Conservation (phyloP, 805 yeast genomes). For the Brettanomyces naardenensis region DNA sequence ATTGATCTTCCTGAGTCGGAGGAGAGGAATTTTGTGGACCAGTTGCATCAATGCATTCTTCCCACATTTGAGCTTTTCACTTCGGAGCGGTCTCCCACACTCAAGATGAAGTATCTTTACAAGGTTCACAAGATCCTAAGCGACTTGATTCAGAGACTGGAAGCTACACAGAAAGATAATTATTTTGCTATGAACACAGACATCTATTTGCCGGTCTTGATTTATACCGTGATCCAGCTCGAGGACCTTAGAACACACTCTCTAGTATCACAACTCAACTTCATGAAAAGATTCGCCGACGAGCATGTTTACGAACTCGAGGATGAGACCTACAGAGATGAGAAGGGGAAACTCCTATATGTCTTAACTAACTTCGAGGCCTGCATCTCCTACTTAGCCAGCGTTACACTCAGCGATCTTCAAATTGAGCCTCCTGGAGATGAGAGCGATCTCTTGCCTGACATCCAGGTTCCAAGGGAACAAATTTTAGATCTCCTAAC, state of each 20-base stretch:
- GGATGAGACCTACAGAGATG: conserved; percentile 18
- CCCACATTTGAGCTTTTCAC: conserved; percentile 26
- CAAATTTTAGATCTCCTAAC: conserved; percentile 9
- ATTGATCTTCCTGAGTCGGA: conserved; percentile 18
- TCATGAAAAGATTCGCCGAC: conserved; percentile 27
- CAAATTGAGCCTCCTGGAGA: conserved; percentile 14
- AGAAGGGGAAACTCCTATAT: conserved; percentile 26
- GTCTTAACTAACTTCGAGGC: conserved; percentile 31
- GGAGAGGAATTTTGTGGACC: conserved; percentile 17
- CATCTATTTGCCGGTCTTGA: conserved; percentile 26
- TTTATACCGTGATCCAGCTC: conserved; percentile 25
- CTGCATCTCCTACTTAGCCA: conserved; percentile 25
- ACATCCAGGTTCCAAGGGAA: neutral
- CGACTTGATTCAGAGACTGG: conserved; percentile 15
- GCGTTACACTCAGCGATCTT: conserved; percentile 26
- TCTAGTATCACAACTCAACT: conserved; percentile 24
- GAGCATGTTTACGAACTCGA: conserved; percentile 17
- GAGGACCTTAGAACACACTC: conserved; percentile 22
- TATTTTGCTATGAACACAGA: conserved; percentile 24
- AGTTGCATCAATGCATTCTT: conserved; percentile 17
- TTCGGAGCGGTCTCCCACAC: conserved; percentile 27
- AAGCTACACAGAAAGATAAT: conserved; percentile 6
- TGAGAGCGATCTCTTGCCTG: conserved; percentile 4
- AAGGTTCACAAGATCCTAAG: conserved; percentile 23
- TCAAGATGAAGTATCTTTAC: conserved; percentile 24